Evolutionary conservation across 1,284 basidiomycete genomes (phyloP).

Genomic region (Naganishia liquefaciens): DNA sequence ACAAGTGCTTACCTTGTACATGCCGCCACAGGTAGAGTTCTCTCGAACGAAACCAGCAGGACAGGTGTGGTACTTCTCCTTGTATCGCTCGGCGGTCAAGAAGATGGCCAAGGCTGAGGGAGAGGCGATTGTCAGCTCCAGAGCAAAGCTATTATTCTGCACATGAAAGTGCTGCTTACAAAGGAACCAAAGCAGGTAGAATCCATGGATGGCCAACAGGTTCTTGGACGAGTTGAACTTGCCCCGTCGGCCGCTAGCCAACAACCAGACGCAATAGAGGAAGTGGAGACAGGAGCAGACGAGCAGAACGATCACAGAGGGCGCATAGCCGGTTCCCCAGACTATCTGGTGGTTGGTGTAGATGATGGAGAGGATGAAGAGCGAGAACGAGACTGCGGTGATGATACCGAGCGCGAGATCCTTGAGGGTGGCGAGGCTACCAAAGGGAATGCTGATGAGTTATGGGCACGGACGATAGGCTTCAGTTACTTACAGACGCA

Average conservation of each 20-base stretch:
- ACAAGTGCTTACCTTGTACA: conserved; percentile 24
- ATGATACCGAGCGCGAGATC: conserved; percentile 21
- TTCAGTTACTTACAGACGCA: not conserved
- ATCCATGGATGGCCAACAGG: conserved; percentile 26
- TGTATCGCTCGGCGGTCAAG: conserved; percentile 31
- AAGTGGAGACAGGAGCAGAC: conserved; percentile 27
- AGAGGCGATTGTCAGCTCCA: not conserved
- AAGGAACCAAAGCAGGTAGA: conserved; percentile 31
- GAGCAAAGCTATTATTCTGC: not conserved
- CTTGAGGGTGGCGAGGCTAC: conserved; percentile 30
- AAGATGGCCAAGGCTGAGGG: conserved; percentile 30
- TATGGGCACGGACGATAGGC: not conserved
- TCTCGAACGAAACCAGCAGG: conserved; percentile 27
- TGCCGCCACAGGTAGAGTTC: conserved; percentile 27
- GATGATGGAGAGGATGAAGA: conserved; percentile 35
- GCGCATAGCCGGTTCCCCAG: conserved; percentile 23
- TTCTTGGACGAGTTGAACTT: conserved; percentile 26
- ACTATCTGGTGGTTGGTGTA: conserved; percentile 32
- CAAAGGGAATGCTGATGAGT: not conserved
- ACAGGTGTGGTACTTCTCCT: conserved; percentile 31
- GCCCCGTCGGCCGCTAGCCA: conserved; percentile 29
- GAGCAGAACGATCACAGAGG: conserved; percentile 26
- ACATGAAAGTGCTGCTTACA: conserved; percentile 14
- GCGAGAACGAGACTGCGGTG: conserved; percentile 29
- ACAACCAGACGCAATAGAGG: conserved; percentile 32